Base-by-base conservation (phyloP, 805 yeast genomes). In the Yarrowia phangngaensis region DNA sequence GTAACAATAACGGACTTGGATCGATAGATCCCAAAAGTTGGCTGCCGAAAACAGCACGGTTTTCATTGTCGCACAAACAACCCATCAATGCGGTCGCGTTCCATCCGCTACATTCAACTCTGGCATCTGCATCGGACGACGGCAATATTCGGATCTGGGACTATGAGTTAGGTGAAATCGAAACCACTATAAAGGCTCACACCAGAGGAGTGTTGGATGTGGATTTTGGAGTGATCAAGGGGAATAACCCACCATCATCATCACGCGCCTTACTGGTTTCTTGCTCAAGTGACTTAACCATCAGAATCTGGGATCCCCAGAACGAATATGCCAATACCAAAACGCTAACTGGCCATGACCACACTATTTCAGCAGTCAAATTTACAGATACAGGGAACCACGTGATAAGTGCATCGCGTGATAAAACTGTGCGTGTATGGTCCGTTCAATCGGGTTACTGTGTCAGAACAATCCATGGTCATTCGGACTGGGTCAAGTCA, bases 401-500 rank as follows among this genome's bases (percentile, higher is more conserved):
- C 62, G 59, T 82, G 6, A 64, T 69, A 2, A 71, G 78, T 3
- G 92, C 95, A 56, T 89, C 97, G 0, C 92, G 95, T 60, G 98
- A 90, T 61, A 72, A 92, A 53, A 85, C 97, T 0, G 76, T 92
- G 20, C 83, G 84, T 51, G 64, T 92, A 4, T 92, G 94, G 84
- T 79, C 79, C 54, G 71, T 80, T 54, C 61, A 64, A 9, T 64
- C 78, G 2, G 95, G 95, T 0, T 79, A 76, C 71, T 76, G 87
- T 52, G 56, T 77, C 13, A 72, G 74, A 52, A 76, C 84, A 0
- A 76, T 87, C 51, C 71, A 75, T 12, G 90, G 89, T 1, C 97
- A 89, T 64, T 74, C 84, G 8, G 95, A 87, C 55, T 89, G 97
- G 97, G 87, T 87, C 4, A 69, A 95, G 51, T 70, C 76, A 8